Evolutionary conservation across 2,329 filamentous ascomycete species (phyloP), one percentile per base, ranked within the genome.

Genomic region (Plectosphaerella cucumerina): DNA sequence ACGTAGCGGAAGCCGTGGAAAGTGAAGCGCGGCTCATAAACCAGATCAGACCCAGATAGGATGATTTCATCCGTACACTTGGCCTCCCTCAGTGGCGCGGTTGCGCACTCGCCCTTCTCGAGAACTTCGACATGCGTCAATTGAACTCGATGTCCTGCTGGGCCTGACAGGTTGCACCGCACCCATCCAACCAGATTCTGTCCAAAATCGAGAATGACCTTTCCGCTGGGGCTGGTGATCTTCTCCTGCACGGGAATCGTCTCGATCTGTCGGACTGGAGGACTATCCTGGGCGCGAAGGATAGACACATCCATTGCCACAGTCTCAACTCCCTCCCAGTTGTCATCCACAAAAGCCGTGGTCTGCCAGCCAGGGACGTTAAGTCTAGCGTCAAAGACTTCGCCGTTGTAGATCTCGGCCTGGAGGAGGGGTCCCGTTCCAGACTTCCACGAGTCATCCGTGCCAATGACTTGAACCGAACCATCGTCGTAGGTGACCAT

Each of bases 1-100:
- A 72, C 69, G 53, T 76, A 81, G 5, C 77, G 72, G 52, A 81
- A 78, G 14, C 78, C 70, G 56, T 77, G 77, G 35, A 75, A 80
- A 0, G 78, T 80, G 55, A 78, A 79, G 1, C 64, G 60, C 1
- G 78, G 76, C 14, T 31, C 26, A 8, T 31, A 31, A 8, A 31
- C 26, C 12, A 31, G 12, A 11, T 31, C 26, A 8, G 26, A 10
- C 26, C 26, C 8, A 31, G 26, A 31, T 8, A 31, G 8, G 26
- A 31, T 31, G 26, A 31, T 8, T 11, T 31, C 26, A 8, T 31
- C 26, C 4, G 26, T 31, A 31, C 26, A 31, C 6, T 31, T 31
- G 3, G 26, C 26, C 26, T 31, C 26, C 26, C 26, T 31, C 26
- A 31, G 12, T 5, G 26, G 26, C 26, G 26, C 26, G 12, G 26